Base-by-base conservation (phyloP, 2,329 filamentous ascomycete species). In the Eutypa lata region DNA sequence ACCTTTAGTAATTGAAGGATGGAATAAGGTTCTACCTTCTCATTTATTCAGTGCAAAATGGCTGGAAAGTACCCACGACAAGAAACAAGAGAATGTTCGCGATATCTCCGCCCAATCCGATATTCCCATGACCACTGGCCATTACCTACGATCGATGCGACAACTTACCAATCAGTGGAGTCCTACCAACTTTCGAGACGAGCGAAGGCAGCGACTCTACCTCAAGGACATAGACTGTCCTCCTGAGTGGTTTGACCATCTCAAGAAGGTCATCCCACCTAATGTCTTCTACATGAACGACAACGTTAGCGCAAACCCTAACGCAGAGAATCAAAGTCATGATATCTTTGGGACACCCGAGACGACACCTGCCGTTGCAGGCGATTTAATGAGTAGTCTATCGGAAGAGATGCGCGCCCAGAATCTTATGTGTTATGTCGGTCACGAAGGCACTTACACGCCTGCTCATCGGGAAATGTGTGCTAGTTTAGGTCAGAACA, bases 361-460 rank as follows among this genome's bases (percentile, higher is more conserved):
- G 43, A 76, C 71, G n/a, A 79, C 79, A 0, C 80, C 86, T 48
- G 89, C 87, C 2, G 82, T 86, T 45, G 88, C 91, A 2, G 93
- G 93, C 7, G 94, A 99, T 66, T 73, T 99, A 33, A 99, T 99
- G 94, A 96, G 91, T 68, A 92, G 89, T 62, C 79, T 99, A 4
- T 91, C 91, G 1, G 75, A 80, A 43, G 83, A 88, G 42, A 97
- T 97, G 90, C 87, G 91, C 47, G 94, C 94, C 1, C 87, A 96
- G 66, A 99, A 99, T 58, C 78, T 99, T 61, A 97, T 97, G 94
- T 97, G 93, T 69, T 99, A 99, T 65, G 88, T 97, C 62, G 94
- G 94, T 0, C 93, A 97, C 64, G 94, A 99, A 74, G 94, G 94
- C 6, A 99, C 94, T 1, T 97, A 93, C 66, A 99, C 94, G 0